phyloP scores from a whole-genome alignment of 2,329 filamentous ascomycete species.

The Sarocladium kiliense region DNA sequence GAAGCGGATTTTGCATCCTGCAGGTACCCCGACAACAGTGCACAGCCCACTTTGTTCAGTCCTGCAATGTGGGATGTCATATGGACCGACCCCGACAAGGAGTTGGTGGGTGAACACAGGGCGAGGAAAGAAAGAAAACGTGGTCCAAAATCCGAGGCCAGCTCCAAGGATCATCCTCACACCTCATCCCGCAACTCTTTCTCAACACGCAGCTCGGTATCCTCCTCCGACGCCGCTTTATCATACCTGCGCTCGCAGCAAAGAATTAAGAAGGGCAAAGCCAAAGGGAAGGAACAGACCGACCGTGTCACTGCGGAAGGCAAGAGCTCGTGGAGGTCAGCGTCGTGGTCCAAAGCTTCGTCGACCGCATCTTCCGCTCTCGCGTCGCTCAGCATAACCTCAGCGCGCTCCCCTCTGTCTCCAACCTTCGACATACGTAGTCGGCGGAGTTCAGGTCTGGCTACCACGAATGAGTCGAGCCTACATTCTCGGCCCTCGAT shows the following conservation, averaged over 20 bases:
- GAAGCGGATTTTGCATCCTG: neutral
- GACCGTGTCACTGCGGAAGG: neutral
- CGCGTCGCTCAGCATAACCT: slow-evolving; percentile 20
- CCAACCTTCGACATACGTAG: slow-evolving; percentile 19
- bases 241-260: slow-evolving; percentile 37
- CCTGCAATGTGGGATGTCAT: slow-evolving; percentile 53
- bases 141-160: neutral
- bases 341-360: slow-evolving; percentile 11
- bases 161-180: neutral
- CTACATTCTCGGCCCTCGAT: neutral
- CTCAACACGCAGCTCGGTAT: slow-evolving; percentile 36
- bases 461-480: slow-evolving; percentile 4
- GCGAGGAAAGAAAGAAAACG: slow-evolving; percentile 38
- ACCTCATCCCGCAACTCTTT: slow-evolving; percentile 15
- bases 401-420: slow-evolving; percentile 21
- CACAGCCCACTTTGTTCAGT: neutral
- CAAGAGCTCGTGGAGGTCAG: slow-evolving; percentile 4
- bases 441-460: slow-evolving; percentile 17
- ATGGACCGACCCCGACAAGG: slow-evolving; percentile 51
- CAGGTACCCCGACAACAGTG: neutral
- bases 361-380: slow-evolving; percentile 18
- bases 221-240: slow-evolving; percentile 33
- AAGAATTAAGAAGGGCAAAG: neutral
- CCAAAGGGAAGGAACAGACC: neutral
- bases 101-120: slow-evolving; percentile 48